Evolutionary conservation across 495 filamentous ascomycete genomes (phyloP).

Genomic region (Letharia lupina): DNA sequence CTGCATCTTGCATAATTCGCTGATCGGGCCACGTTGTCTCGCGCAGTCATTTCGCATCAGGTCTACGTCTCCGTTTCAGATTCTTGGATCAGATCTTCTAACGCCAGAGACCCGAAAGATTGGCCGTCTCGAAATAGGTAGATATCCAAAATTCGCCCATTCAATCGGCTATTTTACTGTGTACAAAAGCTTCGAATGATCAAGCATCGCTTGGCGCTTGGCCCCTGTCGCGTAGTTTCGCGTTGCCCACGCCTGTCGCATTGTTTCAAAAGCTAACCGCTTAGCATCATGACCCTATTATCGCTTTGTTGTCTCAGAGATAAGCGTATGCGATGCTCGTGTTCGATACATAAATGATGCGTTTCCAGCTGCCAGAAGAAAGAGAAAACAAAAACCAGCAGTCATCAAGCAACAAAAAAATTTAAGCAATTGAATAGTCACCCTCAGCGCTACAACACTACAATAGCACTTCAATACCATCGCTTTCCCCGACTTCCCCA

Average conservation of each 20-base stretch:
- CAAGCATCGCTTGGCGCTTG: conserved; percentile 1
- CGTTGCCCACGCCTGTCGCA: neutral
- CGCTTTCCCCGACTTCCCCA: neutral
- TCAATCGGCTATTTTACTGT: neutral
- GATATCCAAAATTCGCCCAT: neutral
- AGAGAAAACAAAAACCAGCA: neutral
- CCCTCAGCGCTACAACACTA: neutral
- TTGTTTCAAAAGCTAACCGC: neutral
- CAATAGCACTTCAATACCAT: neutral
- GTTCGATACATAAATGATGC: neutral
- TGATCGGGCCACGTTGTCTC: neutral
- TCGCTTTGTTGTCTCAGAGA: neutral
- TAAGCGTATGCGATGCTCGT: conserved; percentile 1
- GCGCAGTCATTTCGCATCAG: neutral
- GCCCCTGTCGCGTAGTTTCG: neutral
- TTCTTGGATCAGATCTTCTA: neutral
- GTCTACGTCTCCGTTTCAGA: neutral
- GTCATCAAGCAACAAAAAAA: neutral
- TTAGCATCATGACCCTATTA: neutral
- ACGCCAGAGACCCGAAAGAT: neutral
- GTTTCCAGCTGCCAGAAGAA: neutral
- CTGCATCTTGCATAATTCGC: neutral
- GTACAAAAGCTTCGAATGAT: neutral
- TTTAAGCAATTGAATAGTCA: too few relatives aligned
- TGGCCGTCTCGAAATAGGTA: neutral